A percentile compares a stretch with the other conserved stretches of the same genome.
Evolutionary conservation across 164 flowering plant genomes (phyloP).

Genomic region (Pachysandra terminalis): DNA sequence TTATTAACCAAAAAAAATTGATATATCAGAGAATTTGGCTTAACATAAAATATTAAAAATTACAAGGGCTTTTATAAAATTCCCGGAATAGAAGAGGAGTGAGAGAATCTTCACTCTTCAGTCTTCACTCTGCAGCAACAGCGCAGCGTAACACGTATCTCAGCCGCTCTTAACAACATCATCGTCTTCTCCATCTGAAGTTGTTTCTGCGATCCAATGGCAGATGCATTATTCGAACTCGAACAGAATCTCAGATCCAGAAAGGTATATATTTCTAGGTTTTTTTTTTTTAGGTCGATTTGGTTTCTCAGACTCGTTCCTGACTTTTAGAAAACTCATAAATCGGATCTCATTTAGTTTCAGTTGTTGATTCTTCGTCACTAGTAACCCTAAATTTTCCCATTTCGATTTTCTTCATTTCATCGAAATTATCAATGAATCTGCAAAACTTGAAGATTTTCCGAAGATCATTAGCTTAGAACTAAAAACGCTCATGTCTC

Average conservation of each 20-base stretch:
- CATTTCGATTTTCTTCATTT: not conserved
- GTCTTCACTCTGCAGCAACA: too few species aligned
- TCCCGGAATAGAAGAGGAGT: too few species aligned
- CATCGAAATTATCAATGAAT: too few species aligned
- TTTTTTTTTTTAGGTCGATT: not conserved
- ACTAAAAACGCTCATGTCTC: not conserved
- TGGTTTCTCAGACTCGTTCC: not conserved
- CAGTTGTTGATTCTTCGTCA: not conserved
- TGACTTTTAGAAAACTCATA: not conserved
- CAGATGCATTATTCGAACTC: slow-evolving; percentile 34
- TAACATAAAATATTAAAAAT: too few species aligned
- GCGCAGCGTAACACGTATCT: too few species aligned
- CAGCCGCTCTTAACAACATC: too few species aligned
- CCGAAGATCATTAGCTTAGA: not conserved
- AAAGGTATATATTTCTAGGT: slow-evolving; percentile 21
- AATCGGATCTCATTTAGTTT: not conserved
- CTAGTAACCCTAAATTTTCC: not conserved
- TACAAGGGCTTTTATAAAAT: too few species aligned
- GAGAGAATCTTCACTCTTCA: too few species aligned
- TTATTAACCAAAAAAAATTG: too few species aligned
- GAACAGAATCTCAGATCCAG: slow-evolving; percentile 30
- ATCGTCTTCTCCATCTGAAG: not conserved
- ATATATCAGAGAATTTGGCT: too few species aligned
- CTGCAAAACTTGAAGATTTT: not conserved
- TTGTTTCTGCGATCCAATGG: slow-evolving; percentile 25